phyloP scores from a whole-genome alignment of 805 yeast species.

The Metschnikowia chrysomelidarum region DNA sequence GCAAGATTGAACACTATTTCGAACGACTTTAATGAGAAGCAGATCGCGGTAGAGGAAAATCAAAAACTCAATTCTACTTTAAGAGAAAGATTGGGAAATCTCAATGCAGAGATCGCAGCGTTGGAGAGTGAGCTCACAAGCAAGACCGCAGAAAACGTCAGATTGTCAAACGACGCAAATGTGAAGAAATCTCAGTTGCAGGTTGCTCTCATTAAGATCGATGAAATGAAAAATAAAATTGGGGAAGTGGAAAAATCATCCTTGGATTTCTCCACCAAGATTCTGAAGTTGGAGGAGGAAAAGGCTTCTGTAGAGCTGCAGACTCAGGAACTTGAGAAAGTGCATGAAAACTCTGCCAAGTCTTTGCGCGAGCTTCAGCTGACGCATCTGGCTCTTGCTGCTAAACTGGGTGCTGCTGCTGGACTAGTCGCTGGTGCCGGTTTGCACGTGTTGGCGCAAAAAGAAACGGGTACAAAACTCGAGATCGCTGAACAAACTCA shows the following conservation, averaged over 20 bases:
- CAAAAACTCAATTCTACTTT: slow-evolving; percentile 63
- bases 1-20: slow-evolving; percentile 75
- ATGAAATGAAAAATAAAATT: slow-evolving; percentile 34
- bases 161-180: slow-evolving; percentile 59
- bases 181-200: slow-evolving; percentile 71
- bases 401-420: slow-evolving; percentile 9
- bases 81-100: slow-evolving; percentile 64
- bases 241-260: slow-evolving; percentile 26
- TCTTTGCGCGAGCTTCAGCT: slow-evolving; percentile 8
- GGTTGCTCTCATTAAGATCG: slow-evolving; percentile 51
- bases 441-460: slow-evolving; percentile 7
- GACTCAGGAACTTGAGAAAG: slow-evolving; percentile 9
- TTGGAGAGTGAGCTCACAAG: slow-evolving; percentile 55
- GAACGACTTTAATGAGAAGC: slow-evolving; percentile 58
- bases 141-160: slow-evolving; percentile 53
- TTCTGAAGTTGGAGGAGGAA: slow-evolving; percentile 17
- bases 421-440: slow-evolving; percentile 10
- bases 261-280: slow-evolving; percentile 23
- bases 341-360: slow-evolving; percentile 5
- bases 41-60: slow-evolving; percentile 58
- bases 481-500: slow-evolving; percentile 14
- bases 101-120: slow-evolving; percentile 65
- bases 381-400: slow-evolving; percentile 10
- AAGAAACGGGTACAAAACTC: slow-evolving; percentile 26
- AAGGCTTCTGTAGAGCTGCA: slow-evolving; percentile 14